phyloP scores from a whole-genome alignment of 192 early-diverging fungal genomes.

The Coemansia sp. region DNA sequence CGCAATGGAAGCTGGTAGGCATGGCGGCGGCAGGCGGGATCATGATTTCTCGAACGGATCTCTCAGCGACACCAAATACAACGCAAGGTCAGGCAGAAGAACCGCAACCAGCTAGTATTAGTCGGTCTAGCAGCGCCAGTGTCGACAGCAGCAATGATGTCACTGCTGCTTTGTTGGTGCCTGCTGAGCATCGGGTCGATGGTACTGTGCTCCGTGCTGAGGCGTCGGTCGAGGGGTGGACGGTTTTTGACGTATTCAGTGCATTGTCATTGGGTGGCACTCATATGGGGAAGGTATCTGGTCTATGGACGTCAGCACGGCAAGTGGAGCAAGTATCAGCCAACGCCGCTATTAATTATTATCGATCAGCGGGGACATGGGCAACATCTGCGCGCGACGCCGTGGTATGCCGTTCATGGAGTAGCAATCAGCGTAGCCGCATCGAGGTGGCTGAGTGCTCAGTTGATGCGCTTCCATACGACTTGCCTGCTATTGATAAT shows the following conservation, averaged over 20 bases:
- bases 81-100: background rate
- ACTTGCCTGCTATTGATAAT: background rate
- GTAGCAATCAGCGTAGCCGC: conserved; percentile 31
- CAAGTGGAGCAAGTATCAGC: conserved; percentile 18
- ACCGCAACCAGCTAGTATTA: background rate
- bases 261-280: conserved; percentile 11
- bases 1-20: conserved; percentile 27
- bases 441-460: conserved; percentile 52
- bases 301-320: conserved; percentile 29
- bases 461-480: conserved; percentile 11
- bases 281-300: conserved; percentile 9
- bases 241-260: conserved; percentile 46
- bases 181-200: background rate
- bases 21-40: conserved; percentile 22
- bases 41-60: conserved; percentile 16
- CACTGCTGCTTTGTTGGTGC: background rate
- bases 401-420: conserved; percentile 40
- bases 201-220: conserved; percentile 34
- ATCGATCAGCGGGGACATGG: conserved; percentile 30
- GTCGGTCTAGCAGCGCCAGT: conserved; percentile 4
- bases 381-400: conserved; percentile 39
- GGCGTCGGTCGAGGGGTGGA: conserved; percentile 46
- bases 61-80: background rate
- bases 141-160: conserved; percentile 4
- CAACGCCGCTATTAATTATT: conserved; percentile 10